Conservation (phyloP, 2,329 filamentous ascomycete species). For the Aspergillus sclerotialis region DNA sequence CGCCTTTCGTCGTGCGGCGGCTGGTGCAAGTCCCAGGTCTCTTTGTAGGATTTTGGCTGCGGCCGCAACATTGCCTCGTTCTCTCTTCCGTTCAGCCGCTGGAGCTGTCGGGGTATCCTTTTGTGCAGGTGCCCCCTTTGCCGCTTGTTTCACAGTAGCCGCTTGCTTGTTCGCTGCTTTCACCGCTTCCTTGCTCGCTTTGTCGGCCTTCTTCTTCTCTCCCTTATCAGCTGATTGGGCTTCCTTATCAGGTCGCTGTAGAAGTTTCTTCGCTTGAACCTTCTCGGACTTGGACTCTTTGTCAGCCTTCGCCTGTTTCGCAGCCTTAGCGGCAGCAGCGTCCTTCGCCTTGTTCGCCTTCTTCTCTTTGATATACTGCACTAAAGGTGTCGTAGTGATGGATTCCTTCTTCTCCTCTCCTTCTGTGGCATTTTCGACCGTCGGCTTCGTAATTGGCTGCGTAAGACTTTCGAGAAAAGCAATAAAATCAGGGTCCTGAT, state of each 20-base stretch:
- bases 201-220: slow-evolving; percentile 45
- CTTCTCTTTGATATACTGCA: slow-evolving; percentile 86
- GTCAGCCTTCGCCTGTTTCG: slow-evolving; percentile 34
- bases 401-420: slow-evolving; percentile 52
- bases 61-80: slow-evolving; percentile 46
- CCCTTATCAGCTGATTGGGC: slow-evolving; percentile 23
- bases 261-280: slow-evolving; percentile 35
- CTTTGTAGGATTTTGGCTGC: slow-evolving; percentile 56
- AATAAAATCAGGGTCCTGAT: slow-evolving; percentile 94
- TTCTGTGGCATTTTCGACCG: slow-evolving; percentile 42
- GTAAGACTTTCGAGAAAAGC: slow-evolving; percentile 83
- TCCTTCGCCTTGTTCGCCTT: slow-evolving; percentile 74
- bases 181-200: slow-evolving; percentile 54
- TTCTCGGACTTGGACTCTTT: slow-evolving; percentile 36
- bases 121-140: slow-evolving; percentile 18
- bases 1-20: slow-evolving; percentile 35
- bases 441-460: slow-evolving; percentile 57
- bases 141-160: slow-evolving; percentile 21
- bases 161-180: slow-evolving; percentile 47
- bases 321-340: slow-evolving; percentile 32
- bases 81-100: slow-evolving; percentile 44
- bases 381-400: slow-evolving; percentile 75
- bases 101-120: slow-evolving; percentile 22
- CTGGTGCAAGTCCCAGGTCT: slow-evolving; percentile 50
- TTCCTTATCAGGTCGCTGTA: slow-evolving; percentile 33